phyloP scores from a whole-genome alignment of 169 alveolate species.

The Pseudocohnilembus persalinus region DNA sequence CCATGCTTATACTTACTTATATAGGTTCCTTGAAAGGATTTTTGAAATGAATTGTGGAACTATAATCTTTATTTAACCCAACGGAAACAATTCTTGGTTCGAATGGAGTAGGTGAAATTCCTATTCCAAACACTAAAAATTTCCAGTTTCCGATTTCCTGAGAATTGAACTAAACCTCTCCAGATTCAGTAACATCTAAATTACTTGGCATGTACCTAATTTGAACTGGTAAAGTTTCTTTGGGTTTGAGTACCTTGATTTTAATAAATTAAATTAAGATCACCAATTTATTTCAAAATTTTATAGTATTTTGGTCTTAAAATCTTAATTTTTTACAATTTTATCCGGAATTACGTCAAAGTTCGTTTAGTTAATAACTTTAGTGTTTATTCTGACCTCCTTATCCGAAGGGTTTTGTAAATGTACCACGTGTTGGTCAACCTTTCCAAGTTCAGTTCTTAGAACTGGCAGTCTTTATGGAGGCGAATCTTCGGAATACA shows the following conservation, averaged over 20 bases:
- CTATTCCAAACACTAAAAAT: conserved; percentile 77
- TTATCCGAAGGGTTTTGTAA: conserved; percentile 82
- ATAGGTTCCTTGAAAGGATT: conserved; percentile 91
- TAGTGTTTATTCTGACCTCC: conserved; percentile 68
- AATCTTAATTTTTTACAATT: conserved; percentile 13
- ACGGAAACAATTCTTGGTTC: conserved; percentile 52
- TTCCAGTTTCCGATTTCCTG: conserved; percentile 85
- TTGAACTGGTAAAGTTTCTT: conserved; percentile 34
- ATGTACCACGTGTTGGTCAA: conserved; percentile 60
- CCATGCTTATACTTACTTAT: conserved; percentile 74
- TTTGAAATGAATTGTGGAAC: conserved; percentile 67
- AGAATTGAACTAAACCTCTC: conserved; percentile 58
- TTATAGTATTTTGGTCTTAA: no score
- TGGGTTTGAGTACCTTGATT: conserved; percentile 51
- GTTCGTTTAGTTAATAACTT: conserved; percentile 73
- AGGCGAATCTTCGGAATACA: conserved; percentile 76
- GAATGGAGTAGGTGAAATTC: conserved; percentile 83
- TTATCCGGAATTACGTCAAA: conserved; percentile 84
- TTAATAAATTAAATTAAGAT: not conserved
- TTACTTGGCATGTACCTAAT: conserved; percentile 22
- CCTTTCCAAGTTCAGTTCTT: conserved; percentile 82
- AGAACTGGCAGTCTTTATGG: conserved; percentile 57
- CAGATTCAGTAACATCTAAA: conserved; percentile 46
- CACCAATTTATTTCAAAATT: no score
- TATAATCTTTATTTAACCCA: conserved; percentile 47